Conservation (phyloP, 208 protist genomes). For the Trypanosomatidae sp. region DNA sequence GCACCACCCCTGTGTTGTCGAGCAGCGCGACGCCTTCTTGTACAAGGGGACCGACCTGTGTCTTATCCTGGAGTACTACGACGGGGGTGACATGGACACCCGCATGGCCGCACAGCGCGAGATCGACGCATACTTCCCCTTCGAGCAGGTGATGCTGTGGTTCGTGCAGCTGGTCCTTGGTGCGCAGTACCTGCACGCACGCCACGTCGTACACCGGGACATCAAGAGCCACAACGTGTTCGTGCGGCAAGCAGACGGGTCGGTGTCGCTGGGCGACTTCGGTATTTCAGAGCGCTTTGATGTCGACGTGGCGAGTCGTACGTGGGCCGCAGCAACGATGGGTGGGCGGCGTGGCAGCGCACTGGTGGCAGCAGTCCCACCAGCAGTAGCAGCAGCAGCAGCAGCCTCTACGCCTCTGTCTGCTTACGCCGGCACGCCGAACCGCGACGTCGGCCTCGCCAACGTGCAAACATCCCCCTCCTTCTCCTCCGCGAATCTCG, state of each 20-base stretch:
- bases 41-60: conserved; percentile 82
- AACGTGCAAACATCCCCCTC: no score
- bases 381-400: not conserved
- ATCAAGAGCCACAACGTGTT: conserved; percentile 93
- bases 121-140: conserved; percentile 61
- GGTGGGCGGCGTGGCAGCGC: conserved; percentile 7
- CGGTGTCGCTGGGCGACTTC: conserved; percentile 87
- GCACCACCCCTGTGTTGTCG: conserved; percentile 83
- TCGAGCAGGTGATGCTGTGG: conserved; percentile 76
- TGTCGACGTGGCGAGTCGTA: conserved; percentile 33
- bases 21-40: conserved; percentile 77
- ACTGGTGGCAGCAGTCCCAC: not conserved
- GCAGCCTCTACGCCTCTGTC: not conserved
- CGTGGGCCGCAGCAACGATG: conserved; percentile 14
- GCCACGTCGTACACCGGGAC: conserved; percentile 85
- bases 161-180: conserved; percentile 83
- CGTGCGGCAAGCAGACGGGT: conserved; percentile 38
- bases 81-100: conserved; percentile 84
- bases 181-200: conserved; percentile 78
- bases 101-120: conserved; percentile 61
- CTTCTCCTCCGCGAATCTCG: no score
- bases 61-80: conserved; percentile 92
- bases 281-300: conserved; percentile 85
- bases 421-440: no score
- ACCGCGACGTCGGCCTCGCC: no score